Base-by-base conservation (phyloP, 768 basidiomycete species). In the Tubosaeta sp. region DNA sequence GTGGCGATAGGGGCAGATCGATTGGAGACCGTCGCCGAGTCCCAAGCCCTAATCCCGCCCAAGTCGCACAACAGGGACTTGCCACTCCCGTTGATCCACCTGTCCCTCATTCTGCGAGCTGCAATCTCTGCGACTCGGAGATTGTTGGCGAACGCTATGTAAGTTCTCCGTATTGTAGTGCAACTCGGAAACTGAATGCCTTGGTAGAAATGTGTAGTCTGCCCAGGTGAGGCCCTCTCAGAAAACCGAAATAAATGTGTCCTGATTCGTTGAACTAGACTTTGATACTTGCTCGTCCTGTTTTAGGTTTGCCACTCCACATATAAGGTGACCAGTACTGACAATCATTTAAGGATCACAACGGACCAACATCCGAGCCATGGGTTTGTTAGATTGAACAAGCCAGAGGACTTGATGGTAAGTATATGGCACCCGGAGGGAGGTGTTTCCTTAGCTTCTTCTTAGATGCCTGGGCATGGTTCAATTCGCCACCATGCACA, bases 141-240 rank as follows among this genome's bases (percentile, higher is more conserved):
- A 87, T 94, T 57, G 57, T 67, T 24, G 92, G 91, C 2, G 72
- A 75, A 40, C 82, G 92, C 40, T 93, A 81, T 72, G 87, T 91
- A 61, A 69, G 87, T 57, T 16, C 46, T 44, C 8, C 29, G 21
- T 39, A 9, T 19, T 14, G 29, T n/a, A 45, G 44, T 29, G 49
- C 29, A 38, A 43, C 24, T 39, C 24, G 29, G 24, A 46, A 21
- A 44, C 14, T 55, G 50, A 48, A 46, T 6, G 10, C n/a, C 39
- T n/a, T 36, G 18, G 24, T 43, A 90, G 87, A 91, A 90, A 84
- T 91, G 89, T 59, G 51, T 83, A 9, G 64, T 71, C 50, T 93
- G 90, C 68, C 89, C 90, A 56, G 68, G 66, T 69, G 38, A 56
- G 14, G 32, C 21, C 18, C 10, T 32, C 35, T 22, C n/a, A 34